A percentile compares a stretch with the other conserved stretches of the same genome.
phyloP scores from a whole-genome alignment of 2,329 filamentous ascomycete species.

The Ceratocystis destructans region DNA sequence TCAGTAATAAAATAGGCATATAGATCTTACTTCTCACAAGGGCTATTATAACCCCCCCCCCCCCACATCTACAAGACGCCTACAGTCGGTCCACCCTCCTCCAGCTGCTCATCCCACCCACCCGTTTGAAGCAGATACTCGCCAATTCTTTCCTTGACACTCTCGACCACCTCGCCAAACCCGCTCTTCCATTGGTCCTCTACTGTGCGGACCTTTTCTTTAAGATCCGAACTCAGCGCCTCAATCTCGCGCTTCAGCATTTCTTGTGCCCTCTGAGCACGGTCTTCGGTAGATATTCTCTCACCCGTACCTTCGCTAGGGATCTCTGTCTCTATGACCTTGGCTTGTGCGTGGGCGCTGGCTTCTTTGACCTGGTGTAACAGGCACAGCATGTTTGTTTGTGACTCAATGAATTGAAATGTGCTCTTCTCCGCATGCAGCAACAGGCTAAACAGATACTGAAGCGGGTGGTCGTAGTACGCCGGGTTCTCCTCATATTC shows the following conservation, averaged over 20 bases:
- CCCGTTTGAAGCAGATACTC: slow-evolving; percentile 60
- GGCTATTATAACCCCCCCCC: background rate
- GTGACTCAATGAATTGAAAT: slow-evolving; percentile 92
- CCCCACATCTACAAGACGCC: slow-evolving; percentile 29
- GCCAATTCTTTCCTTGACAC: slow-evolving; percentile 60
- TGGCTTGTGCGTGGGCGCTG: slow-evolving; percentile 54
- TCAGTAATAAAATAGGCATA: background rate
- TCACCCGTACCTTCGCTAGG: slow-evolving; percentile 25
- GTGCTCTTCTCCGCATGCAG: slow-evolving; percentile 82
- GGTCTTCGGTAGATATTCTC: slow-evolving; percentile 26
- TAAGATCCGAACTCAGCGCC: slow-evolving; percentile 67
- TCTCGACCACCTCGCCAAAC: slow-evolving; percentile 61
- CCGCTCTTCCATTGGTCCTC: slow-evolving; percentile 85
- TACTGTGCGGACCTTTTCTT: slow-evolving; percentile 83
- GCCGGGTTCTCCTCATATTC: slow-evolving; percentile 78
- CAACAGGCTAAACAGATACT: slow-evolving; percentile 78
- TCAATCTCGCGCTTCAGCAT: slow-evolving; percentile 54
- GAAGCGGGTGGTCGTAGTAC: slow-evolving; percentile 68
- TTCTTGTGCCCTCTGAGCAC: slow-evolving; percentile 34
- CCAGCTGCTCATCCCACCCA: slow-evolving; percentile 75
- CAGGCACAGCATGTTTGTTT: slow-evolving; percentile 80
- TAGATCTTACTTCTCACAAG: background rate
- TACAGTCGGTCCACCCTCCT: slow-evolving; percentile 37
- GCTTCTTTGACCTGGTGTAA: slow-evolving; percentile 81
- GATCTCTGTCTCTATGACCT: slow-evolving; percentile 51